These are phyloP conservation scores for Lippia alba DNA, from an alignment of 305 asterid genomes.

Conservation along the genomic window DNA sequence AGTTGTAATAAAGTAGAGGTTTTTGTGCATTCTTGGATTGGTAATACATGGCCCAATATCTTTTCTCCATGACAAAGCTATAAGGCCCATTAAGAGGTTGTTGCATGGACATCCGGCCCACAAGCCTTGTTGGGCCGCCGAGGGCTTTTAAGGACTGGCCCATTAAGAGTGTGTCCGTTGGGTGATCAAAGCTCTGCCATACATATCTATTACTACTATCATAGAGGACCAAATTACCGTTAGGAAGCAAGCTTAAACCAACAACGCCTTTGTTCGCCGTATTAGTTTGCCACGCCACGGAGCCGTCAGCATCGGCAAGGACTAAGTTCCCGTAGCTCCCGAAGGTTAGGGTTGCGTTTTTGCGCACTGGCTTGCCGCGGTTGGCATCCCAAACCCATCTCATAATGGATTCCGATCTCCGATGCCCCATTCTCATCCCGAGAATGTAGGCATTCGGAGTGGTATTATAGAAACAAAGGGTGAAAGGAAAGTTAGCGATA, in stretches of 20 bases:
- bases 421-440: constrained; percentile 39
- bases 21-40: neutral
- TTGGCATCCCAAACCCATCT: constrained; percentile 59
- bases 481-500: constrained; percentile 16
- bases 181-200: constrained; percentile 48
- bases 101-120: neutral
- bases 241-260: constrained; percentile 38
- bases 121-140: neutral
- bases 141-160: neutral
- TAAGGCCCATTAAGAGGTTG: constrained; percentile 38
- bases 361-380: constrained; percentile 35
- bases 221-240: constrained; percentile 46
- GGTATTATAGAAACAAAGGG: constrained; percentile 35
- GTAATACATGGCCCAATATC: neutral
- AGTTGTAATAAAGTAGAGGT: constrained; percentile 21
- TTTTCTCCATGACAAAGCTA: constrained; percentile 28
- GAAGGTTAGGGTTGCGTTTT: constrained; percentile 37
- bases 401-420: constrained; percentile 38
- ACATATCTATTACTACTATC: constrained; percentile 29
- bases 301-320: constrained; percentile 40
- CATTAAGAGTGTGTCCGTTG: constrained; percentile 40
- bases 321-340: constrained; percentile 31
- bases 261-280: constrained; percentile 42
- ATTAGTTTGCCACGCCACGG: constrained; percentile 39
- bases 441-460: constrained; percentile 41